Conservation (phyloP, 768 basidiomycete genomes). For the Stropharia rugosoannulata region DNA sequence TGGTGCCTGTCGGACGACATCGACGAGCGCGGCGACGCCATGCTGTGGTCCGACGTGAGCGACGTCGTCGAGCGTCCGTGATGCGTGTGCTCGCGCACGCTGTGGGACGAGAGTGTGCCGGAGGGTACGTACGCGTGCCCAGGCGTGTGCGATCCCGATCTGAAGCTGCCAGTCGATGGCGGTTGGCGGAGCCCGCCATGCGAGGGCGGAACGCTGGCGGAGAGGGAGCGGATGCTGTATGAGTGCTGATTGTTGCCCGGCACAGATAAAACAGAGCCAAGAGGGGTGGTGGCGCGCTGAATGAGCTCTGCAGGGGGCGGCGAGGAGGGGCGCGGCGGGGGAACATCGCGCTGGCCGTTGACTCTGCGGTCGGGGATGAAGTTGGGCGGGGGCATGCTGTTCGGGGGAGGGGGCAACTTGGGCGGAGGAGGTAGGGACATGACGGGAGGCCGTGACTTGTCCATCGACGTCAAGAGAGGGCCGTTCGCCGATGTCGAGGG, state of each 20-base stretch:
- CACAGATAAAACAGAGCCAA: slow-evolving; percentile 61
- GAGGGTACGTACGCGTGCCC: slow-evolving; percentile 45
- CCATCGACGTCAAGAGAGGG: slow-evolving; percentile 49
- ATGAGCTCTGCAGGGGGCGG: slow-evolving; percentile 93
- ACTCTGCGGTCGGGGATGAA: slow-evolving; percentile 72
- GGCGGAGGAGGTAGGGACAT: slow-evolving; percentile 84
- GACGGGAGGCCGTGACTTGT: slow-evolving; percentile 83
- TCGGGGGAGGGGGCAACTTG: slow-evolving; percentile 68
- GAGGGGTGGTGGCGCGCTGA: slow-evolving; percentile 86
- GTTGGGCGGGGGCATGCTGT: slow-evolving; percentile 71
- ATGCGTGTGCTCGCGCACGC: slow-evolving; percentile 50
- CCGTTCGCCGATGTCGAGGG: slow-evolving; percentile 43
- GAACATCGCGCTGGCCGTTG: slow-evolving; percentile 50
- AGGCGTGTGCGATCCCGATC: slow-evolving; percentile 67
- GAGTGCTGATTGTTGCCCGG: slow-evolving; percentile 37
- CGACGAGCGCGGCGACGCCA: slow-evolving; percentile 75
- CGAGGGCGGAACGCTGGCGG: slow-evolving; percentile 76
- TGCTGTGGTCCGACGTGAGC: slow-evolving; percentile 63
- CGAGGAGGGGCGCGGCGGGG: slow-evolving; percentile 87
- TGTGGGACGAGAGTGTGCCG: slow-evolving; percentile 46
- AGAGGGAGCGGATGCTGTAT: slow-evolving; percentile 56
- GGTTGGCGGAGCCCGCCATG: slow-evolving; percentile 64
- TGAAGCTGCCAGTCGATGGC: slow-evolving; percentile 81
- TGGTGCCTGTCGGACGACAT: slow-evolving; percentile 73
- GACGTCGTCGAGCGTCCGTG: slow-evolving; percentile 68